Conservation (phyloP, 2,329 filamentous ascomycete species). For the Fusarium nisikadoi region DNA sequence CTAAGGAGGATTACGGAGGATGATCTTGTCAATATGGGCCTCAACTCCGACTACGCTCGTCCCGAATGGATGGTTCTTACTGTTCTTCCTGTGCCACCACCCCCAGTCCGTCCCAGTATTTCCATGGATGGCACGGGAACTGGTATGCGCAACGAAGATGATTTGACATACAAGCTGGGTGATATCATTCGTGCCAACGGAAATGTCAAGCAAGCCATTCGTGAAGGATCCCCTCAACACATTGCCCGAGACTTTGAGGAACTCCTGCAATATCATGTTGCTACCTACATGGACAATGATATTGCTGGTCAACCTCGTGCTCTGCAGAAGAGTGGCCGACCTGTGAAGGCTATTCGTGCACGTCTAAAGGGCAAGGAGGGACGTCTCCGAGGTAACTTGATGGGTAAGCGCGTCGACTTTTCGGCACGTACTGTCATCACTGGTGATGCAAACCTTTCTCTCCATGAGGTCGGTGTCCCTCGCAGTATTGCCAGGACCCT, state of each 20-base stretch:
- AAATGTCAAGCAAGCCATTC: conserved; percentile 90
- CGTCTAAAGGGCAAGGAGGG: conserved; percentile 99
- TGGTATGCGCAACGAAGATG: conserved; percentile 95
- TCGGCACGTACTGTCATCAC: conserved; percentile 99
- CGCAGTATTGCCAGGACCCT: conserved; percentile 91
- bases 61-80: conserved; percentile 99
- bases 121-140: conserved; percentile 94
- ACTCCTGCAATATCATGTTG: conserved; percentile 95
- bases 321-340: conserved; percentile 94
- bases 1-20: conserved; percentile 85
- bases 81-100: conserved; percentile 93
- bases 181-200: conserved; percentile 98
- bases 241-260: conserved; percentile 91
- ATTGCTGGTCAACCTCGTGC: conserved; percentile 95
- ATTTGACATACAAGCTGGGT: conserved; percentile 98
- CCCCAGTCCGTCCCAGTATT: conserved; percentile 95
- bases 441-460: conserved; percentile 93
- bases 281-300: conserved; percentile 99
- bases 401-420: conserved; percentile 99
- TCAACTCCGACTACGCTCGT: conserved; percentile 94
- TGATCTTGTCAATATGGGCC: conserved; percentile 85
- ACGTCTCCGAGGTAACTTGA: conserved; percentile 96
- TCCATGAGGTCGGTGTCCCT: conserved; percentile 97
- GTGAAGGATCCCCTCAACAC: conserved; percentile 91
- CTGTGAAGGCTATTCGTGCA: conserved; percentile 95